Evolutionary conservation across 805 yeast species (phyloP).

Genomic region (Kazachstania psychrophila): DNA sequence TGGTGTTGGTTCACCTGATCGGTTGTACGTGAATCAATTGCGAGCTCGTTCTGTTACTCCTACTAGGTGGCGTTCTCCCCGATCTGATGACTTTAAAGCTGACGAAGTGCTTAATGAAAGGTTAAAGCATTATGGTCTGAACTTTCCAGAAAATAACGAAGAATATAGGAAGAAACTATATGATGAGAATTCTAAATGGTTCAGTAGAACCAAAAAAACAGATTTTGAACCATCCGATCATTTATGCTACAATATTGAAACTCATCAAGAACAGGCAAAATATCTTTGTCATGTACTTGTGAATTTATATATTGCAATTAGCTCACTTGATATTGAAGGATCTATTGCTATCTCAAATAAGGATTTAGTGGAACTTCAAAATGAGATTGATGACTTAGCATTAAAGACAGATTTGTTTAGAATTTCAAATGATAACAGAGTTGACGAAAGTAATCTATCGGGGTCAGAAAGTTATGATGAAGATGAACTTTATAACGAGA

Average conservation of each 20-base stretch:
- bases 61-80: slow-evolving; percentile 5
- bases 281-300: slow-evolving; percentile 74
- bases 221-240: slow-evolving; percentile 28
- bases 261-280: slow-evolving; percentile 55
- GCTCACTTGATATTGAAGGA: slow-evolving; percentile 68
- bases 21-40: not conserved
- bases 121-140: slow-evolving; percentile 38
- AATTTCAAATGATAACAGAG: slow-evolving; percentile 21
- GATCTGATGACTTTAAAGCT: slow-evolving; percentile 15
- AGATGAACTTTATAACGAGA: slow-evolving; percentile 28
- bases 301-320: slow-evolving; percentile 68
- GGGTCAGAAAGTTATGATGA: slow-evolving; percentile 33
- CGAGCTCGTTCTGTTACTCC: slow-evolving; percentile 22
- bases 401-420: slow-evolving; percentile 44
- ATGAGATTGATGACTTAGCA: slow-evolving; percentile 38
- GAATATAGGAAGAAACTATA: slow-evolving; percentile 6
- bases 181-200: slow-evolving; percentile 34
- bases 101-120: slow-evolving; percentile 24
- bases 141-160: slow-evolving; percentile 38
- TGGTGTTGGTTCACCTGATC: slow-evolving; percentile 5
- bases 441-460: slow-evolving; percentile 32
- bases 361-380: slow-evolving; percentile 45
- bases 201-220: slow-evolving; percentile 30
- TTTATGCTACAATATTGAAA: slow-evolving; percentile 70
- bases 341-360: slow-evolving; percentile 54